Percentiles rank a stretch among this genome's conserved stretches.
Evolutionary conservation across 2,329 filamentous ascomycete species (phyloP).

Genomic region (Sarocladium strictum): DNA sequence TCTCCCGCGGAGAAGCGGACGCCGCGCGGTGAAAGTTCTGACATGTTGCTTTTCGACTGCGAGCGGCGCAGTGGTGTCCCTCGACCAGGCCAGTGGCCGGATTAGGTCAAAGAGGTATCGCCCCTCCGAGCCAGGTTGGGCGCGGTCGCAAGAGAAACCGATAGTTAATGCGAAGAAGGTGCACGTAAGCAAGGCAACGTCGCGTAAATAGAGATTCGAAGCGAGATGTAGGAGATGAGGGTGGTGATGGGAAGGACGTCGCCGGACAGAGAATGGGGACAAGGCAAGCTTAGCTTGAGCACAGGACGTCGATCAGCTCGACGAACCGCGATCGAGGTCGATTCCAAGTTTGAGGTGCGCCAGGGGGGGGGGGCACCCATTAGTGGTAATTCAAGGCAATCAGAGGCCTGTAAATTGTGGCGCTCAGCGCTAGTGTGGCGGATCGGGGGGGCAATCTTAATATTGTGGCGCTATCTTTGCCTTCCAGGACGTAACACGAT

Average conservation of each 20-base stretch:
- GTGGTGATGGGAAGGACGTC: constrained; percentile 1
- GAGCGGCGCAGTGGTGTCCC: background rate
- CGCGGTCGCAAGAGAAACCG: background rate
- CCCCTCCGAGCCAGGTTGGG: background rate
- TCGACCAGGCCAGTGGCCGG: background rate
- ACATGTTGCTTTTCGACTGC: constrained; percentile 6
- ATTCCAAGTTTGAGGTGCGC: constrained; percentile 6
- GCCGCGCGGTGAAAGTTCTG: constrained; percentile 11
- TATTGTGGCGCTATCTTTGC: background rate
- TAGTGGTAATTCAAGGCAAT: background rate
- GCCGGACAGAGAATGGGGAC: background rate
- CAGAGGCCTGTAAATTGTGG: background rate
- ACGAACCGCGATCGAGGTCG: constrained; percentile 7
- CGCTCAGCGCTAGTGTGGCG: constrained; percentile 2
- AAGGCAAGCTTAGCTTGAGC: background rate
- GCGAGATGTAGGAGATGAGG: background rate
- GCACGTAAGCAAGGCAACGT: background rate
- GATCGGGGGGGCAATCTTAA: background rate
- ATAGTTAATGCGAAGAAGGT: background rate
- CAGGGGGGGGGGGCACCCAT: background rate
- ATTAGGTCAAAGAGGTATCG: background rate
- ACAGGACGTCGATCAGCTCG: constrained; percentile 5
- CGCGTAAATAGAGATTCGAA: background rate
- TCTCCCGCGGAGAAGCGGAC: constrained; percentile 13
- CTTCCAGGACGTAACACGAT: no score